Base-by-base conservation (phyloP, 768 basidiomycete species). In the Lanmaoa rubissima region DNA sequence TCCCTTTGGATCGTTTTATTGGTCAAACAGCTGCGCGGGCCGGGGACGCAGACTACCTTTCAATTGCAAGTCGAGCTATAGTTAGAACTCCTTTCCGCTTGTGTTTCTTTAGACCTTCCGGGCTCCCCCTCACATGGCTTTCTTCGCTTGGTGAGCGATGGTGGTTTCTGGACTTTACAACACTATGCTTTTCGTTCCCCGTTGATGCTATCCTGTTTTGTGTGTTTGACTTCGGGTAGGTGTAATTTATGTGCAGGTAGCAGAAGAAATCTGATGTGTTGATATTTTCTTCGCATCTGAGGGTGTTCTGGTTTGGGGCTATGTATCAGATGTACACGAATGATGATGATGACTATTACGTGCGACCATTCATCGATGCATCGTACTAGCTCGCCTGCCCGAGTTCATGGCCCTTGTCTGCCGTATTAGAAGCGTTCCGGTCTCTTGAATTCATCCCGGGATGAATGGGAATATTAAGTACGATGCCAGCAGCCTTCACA, bases 1-100 rank as follows among this genome's bases (percentile, higher is more conserved):
- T 57, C 31, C 42, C 49, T 44, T 57, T 57, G 50, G 70, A 71
- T 68, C 69, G 34, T 54, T 31, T 71, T 73, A 61, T 49, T 68
- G 70, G 70, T 69, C 60, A 71, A 71, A 71, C 55, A 69, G 45
- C 42, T 53, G 60, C 21, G 45, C 57, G 60, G 62, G 55, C 44
- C 3, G 57, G 59, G 65, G 61, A 43, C 1, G 58, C 51, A 65
- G 62, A 65, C 31, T 65, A 58, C 17, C 16, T 40, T 59, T 61
- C 57, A 58, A 61, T 69, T 39, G 39, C 65, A 57, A 58, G 58
- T 56, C 51, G 57, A 38, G 54, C 47, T 42, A 36, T 19, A 5
- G 26, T 17, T 54, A 2, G 39, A 31, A 11, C 0, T 19, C 24
- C 5, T 46, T 47, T 24, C 11, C 19, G 6, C 28, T 48, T 49